A percentile compares a stretch with the other conserved stretches of the same genome.
These are phyloP conservation scores for Gillenia trifoliata DNA, from an alignment of 306 rosid species.

Conservation along the genomic window DNA sequence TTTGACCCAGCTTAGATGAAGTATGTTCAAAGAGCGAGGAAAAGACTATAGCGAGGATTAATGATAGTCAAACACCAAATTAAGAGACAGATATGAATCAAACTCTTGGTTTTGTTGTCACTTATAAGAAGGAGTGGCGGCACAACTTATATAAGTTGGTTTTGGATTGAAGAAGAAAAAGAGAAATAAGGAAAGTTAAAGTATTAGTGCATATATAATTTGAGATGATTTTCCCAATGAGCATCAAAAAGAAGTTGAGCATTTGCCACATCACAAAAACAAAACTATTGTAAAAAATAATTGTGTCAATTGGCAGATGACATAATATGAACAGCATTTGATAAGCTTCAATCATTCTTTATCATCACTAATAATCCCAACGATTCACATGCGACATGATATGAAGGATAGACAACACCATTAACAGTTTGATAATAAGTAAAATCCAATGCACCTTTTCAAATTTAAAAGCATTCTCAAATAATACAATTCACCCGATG, in stretches of 20 bases:
- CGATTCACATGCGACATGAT: not conserved
- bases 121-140: too few relatives aligned
- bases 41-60: too few relatives aligned
- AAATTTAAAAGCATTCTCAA: not conserved
- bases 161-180: too few relatives aligned
- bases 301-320: not conserved
- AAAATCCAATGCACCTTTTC: not conserved
- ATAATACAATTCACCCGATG: not conserved
- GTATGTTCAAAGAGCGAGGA: too few relatives aligned
- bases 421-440: rapidly evolving
- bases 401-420: not conserved
- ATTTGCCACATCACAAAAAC: not conserved
- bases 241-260: not conserved
- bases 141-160: too few relatives aligned
- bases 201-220: too few relatives aligned
- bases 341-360: not conserved
- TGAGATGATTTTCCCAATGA: not conserved
- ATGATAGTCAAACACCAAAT: too few relatives aligned
- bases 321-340: not conserved
- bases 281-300: not conserved
- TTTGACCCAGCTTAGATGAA: too few relatives aligned
- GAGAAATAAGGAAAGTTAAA: too few relatives aligned
- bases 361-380: constrained; percentile 1
- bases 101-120: too few relatives aligned
- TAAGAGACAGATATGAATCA: too few relatives aligned